These are phyloP conservation scores for Pichia nanzhaoensis DNA, from an alignment of 805 yeast species.

Conservation along the genomic window DNA sequence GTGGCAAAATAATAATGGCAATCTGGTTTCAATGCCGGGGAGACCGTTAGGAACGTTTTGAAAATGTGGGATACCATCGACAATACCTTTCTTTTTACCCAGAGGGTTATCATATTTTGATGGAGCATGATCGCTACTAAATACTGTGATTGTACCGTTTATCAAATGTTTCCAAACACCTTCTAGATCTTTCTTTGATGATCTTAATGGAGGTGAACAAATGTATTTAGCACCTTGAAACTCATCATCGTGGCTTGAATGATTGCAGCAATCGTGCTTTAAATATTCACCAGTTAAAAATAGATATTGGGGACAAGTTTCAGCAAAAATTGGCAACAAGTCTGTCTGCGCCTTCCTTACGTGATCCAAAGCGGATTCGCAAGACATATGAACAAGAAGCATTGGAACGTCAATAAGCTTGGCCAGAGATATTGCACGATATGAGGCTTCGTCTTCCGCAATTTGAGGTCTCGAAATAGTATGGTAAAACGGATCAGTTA, in stretches of 20 bases:
- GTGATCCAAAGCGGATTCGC: constrained; percentile 34
- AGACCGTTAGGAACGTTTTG: constrained; percentile 40
- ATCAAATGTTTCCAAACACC: constrained; percentile 39
- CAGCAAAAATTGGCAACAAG: constrained; percentile 37
- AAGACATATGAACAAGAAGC: constrained; percentile 40
- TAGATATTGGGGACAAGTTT: constrained; percentile 44
- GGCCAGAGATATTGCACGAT: constrained; percentile 38
- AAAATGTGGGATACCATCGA: constrained; percentile 34
- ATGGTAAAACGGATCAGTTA: constrained; percentile 38
- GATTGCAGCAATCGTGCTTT: constrained; percentile 17
- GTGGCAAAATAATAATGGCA: constrained; percentile 35
- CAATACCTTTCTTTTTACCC: constrained; percentile 37
- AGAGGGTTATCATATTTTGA: constrained; percentile 34
- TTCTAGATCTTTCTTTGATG: constrained; percentile 31
- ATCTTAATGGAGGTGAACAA: constrained; percentile 43
- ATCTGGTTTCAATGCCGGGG: constrained; percentile 41
- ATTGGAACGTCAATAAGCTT: constrained; percentile 40
- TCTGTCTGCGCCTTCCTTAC: constrained; percentile 37
- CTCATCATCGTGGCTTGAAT: constrained; percentile 25
- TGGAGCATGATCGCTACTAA: constrained; percentile 41
- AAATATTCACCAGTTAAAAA: constrained; percentile 35
- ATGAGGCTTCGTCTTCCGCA: constrained; percentile 43
- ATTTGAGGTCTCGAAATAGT: constrained; percentile 37
- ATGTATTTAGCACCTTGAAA: constrained; percentile 42
- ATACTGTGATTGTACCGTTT: constrained; percentile 40